Conservation (phyloP, 176 grass and related monocot species). For the Elymus sibiricus region DNA sequence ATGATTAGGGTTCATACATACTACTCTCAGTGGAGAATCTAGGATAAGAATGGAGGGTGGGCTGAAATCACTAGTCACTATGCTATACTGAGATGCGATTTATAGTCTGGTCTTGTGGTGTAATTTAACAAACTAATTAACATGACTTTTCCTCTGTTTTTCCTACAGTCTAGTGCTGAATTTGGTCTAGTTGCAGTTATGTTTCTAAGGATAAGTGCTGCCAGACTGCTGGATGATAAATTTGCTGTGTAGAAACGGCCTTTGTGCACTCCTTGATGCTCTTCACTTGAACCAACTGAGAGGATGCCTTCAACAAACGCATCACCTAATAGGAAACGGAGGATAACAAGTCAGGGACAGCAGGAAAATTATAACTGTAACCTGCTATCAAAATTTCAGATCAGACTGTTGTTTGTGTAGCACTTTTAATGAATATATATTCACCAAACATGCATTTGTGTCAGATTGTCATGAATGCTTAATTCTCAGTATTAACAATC, state of each 20-base stretch:
- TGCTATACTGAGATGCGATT: no score
- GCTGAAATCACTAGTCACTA: no score
- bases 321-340: constrained; percentile 51
- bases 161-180: neutral
- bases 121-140: no score
- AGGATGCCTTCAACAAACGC: constrained; percentile 96
- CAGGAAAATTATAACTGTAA: neutral
- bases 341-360: neutral
- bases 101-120: no score
- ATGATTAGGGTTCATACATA: no score
- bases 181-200: constrained; percentile 66
- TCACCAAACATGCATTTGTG: neutral
- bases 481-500: neutral
- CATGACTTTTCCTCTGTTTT: no score
- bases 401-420: neutral
- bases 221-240: constrained; percentile 78
- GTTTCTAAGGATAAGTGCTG: constrained; percentile 92
- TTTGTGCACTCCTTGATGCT: constrained; percentile 65
- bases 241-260: constrained; percentile 80
- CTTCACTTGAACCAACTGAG: constrained; percentile 78
- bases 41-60: no score
- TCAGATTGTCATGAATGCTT: neutral
- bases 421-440: neutral
- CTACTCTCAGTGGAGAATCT: no score
- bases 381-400: neutral